Percentiles rank a stretch among this genome's conserved stretches.
Conservation (phyloP, 1,139 yeast genomes). For the Pichia sp. region DNA sequence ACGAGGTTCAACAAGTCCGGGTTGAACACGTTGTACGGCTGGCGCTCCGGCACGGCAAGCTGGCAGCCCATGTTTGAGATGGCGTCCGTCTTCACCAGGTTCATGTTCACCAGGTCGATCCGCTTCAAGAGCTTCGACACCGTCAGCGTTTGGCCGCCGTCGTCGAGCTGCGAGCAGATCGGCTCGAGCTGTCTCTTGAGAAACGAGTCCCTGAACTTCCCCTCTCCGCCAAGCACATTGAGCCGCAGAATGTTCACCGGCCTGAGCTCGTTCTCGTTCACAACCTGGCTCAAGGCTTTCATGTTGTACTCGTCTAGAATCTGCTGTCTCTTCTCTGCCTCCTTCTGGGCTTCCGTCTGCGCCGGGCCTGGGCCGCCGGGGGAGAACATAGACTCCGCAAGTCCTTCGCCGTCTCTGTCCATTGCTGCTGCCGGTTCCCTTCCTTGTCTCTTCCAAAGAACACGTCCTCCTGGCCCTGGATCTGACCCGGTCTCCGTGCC, state of each 20-base stretch:
- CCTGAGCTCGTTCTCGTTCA: slow-evolving; percentile 39
- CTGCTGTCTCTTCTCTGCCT: slow-evolving; percentile 25
- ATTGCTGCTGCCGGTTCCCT: background rate
- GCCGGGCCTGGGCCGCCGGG: background rate
- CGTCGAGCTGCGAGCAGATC: slow-evolving; percentile 33
- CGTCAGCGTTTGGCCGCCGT: slow-evolving; percentile 21
- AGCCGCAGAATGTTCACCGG: slow-evolving; percentile 47
- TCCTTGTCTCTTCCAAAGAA: too few relatives aligned
- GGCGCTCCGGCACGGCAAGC: slow-evolving; percentile 26
- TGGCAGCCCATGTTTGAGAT: slow-evolving; percentile 30
- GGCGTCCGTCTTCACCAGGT: slow-evolving; percentile 37
- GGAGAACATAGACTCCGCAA: slow-evolving; percentile 12
- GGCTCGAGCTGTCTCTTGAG: slow-evolving; percentile 53
- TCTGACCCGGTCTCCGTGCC: too few relatives aligned
- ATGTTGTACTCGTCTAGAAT: slow-evolving; percentile 37
- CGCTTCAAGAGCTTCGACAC: slow-evolving; percentile 37
- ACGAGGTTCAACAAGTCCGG: slow-evolving; percentile 40
- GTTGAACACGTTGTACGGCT: slow-evolving; percentile 14
- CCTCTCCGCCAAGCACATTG: slow-evolving; percentile 51
- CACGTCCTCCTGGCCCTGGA: too few relatives aligned
- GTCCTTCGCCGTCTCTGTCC: slow-evolving; percentile 3
- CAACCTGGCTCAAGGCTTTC: slow-evolving; percentile 39
- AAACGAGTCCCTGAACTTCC: slow-evolving; percentile 47
- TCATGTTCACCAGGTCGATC: slow-evolving; percentile 42
- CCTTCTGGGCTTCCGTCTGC: slow-evolving; percentile 13